Percentiles rank a stretch among this genome's conserved stretches.
These are phyloP conservation scores for Trichaptum fuscoviolaceum DNA, from an alignment of 768 basidiomycete genomes.

Conservation along the genomic window DNA sequence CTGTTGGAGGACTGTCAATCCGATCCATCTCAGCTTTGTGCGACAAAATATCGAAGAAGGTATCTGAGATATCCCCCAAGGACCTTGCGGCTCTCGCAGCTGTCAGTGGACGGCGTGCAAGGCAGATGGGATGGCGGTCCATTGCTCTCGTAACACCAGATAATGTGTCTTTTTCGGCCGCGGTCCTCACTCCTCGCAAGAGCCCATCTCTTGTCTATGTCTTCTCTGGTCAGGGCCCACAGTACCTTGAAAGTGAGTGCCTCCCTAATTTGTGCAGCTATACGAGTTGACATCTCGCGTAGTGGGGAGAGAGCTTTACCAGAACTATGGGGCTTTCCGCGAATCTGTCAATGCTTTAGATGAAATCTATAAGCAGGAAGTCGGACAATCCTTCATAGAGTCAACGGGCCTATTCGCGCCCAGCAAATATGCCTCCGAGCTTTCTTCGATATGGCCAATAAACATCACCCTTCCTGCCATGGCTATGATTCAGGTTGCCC, in stretches of 20 bases:
- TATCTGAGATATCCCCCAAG: background rate
- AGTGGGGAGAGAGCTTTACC: constrained; percentile 36
- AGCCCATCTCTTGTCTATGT: constrained; percentile 31
- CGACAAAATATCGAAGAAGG: background rate
- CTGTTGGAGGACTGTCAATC: background rate
- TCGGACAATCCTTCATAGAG: constrained; percentile 32
- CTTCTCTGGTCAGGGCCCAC: constrained; percentile 37
- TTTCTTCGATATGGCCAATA: constrained; percentile 26
- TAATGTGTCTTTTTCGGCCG: constrained; percentile 17
- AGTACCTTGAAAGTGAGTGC: constrained; percentile 32
- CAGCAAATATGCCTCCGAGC: constrained; percentile 6
- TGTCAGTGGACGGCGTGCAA: background rate
- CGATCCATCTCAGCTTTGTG: background rate
- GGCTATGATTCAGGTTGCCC: constrained; percentile 41
- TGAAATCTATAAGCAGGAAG: constrained; percentile 22
- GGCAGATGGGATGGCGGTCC: background rate
- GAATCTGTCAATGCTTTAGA: constrained; percentile 35
- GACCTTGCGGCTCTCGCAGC: background rate
- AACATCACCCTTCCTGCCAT: constrained; percentile 36
- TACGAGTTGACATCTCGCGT: background rate
- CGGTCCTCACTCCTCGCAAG: constrained; percentile 22
- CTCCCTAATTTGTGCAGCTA: background rate
- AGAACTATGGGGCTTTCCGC: constrained; percentile 31
- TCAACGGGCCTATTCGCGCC: constrained; percentile 33
- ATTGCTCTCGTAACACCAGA: background rate